Evolutionary conservation across 2,329 filamentous ascomycete genomes (phyloP).

Genomic region (Pseudopyrenochaeta lycopersici): DNA sequence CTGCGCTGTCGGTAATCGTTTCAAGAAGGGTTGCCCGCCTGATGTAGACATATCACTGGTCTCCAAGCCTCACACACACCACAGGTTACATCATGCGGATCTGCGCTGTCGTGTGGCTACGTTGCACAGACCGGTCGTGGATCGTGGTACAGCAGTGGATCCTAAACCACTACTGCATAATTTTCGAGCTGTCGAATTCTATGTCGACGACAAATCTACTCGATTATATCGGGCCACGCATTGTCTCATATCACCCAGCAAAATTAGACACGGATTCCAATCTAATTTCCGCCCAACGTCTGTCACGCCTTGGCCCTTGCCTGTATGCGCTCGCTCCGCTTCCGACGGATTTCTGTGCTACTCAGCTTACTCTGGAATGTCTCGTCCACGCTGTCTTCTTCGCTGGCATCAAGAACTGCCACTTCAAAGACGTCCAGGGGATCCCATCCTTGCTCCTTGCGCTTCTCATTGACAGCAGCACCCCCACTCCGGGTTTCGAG

Average conservation of each 20-base stretch:
- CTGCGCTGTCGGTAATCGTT: slow-evolving; percentile 9
- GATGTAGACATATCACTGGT: slow-evolving; percentile 20
- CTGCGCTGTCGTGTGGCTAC: slow-evolving; percentile 32
- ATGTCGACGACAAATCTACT: slow-evolving; percentile 14
- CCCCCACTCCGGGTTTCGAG: slow-evolving; percentile 87
- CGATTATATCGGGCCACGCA: slow-evolving; percentile 10
- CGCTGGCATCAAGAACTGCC: slow-evolving; percentile 79
- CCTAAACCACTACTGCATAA: slow-evolving; percentile 22
- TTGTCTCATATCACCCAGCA: slow-evolving; percentile 16
- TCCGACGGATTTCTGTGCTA: slow-evolving; percentile 80
- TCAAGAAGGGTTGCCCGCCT: slow-evolving; percentile 13
- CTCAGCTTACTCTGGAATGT: slow-evolving; percentile 86
- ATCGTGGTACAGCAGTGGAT: slow-evolving; percentile 36
- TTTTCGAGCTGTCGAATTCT: slow-evolving; percentile 17
- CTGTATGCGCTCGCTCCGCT: slow-evolving; percentile 39
- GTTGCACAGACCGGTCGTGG: slow-evolving; percentile 25
- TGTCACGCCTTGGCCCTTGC: slow-evolving; percentile 33
- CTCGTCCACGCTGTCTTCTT: slow-evolving; percentile 59
- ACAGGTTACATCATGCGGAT: slow-evolving; percentile 30
- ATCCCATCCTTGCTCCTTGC: slow-evolving; percentile 78
- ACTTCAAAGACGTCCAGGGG: slow-evolving; percentile 85
- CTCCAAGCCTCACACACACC: slow-evolving; percentile 20
- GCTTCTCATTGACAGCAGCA: slow-evolving; percentile 83
- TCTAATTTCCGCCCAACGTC: neutral
- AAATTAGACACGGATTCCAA: slow-evolving; percentile 10